A percentile compares a stretch with the other conserved stretches of the same genome.
Evolutionary conservation across 2,329 filamentous ascomycete species (phyloP).

Genomic region (Aspergillus sp.): DNA sequence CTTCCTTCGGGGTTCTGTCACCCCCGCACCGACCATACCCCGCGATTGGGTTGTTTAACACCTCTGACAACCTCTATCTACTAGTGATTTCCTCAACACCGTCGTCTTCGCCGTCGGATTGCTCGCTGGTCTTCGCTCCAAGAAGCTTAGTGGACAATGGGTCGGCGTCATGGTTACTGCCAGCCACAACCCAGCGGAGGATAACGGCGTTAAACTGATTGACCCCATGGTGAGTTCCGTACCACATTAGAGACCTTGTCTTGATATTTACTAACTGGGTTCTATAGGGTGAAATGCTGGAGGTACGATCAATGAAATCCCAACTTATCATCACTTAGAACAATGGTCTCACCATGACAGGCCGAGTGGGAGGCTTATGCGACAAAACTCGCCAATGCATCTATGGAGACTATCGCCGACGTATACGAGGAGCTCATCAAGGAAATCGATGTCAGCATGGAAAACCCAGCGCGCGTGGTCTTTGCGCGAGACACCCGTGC

Average conservation of each 20-base stretch:
- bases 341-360: constrained; percentile 42
- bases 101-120: constrained; percentile 93
- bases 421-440: constrained; percentile 77
- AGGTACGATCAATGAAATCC: constrained; percentile 58
- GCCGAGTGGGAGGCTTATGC: constrained; percentile 88
- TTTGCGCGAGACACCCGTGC: constrained; percentile 92
- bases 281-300: constrained; percentile 84
- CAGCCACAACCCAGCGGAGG: constrained; percentile 85
- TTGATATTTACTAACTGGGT: constrained; percentile 20
- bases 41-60: constrained; percentile 37
- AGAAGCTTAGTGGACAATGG: constrained; percentile 84
- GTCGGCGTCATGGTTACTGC: constrained; percentile 98
- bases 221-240: constrained; percentile 73
- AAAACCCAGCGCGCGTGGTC: constrained; percentile 75
- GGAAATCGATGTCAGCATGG: constrained; percentile 75
- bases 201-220: constrained; percentile 94
- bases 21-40: constrained; percentile 36
- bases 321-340: constrained; percentile 1
- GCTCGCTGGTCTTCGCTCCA: constrained; percentile 83
- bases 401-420: constrained; percentile 73
- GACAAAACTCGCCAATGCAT: constrained; percentile 85
- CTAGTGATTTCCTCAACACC: constrained; percentile 79
- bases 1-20: constrained; percentile 30
- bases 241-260: neutral
- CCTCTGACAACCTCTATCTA: constrained; percentile 34